phyloP scores from a whole-genome alignment of 2,329 filamentous ascomycete species.

The Phialophora verrucosa region DNA sequence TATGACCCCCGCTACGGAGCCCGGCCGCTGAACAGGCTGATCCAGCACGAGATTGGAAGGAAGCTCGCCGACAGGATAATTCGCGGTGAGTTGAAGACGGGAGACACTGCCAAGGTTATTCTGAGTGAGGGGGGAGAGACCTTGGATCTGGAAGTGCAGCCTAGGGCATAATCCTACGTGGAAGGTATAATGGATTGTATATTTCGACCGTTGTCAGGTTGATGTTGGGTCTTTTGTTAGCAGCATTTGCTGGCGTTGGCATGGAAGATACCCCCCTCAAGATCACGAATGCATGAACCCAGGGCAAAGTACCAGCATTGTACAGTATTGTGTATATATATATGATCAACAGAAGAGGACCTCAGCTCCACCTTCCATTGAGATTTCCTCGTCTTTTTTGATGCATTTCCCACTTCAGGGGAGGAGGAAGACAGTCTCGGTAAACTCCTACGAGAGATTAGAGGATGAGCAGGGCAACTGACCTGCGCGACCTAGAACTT shows the following conservation, averaged over 20 bases:
- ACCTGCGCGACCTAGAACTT: no score
- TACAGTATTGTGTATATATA: background rate
- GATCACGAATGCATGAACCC: background rate
- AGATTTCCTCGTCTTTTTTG: background rate
- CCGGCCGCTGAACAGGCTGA: slow-evolving; percentile 86
- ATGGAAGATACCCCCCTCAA: slow-evolving; percentile 5
- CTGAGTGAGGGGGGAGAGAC: slow-evolving; percentile 18
- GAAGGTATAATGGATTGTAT: background rate
- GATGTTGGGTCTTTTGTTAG: background rate
- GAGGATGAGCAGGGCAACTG: no score
- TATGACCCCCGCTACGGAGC: slow-evolving; percentile 94
- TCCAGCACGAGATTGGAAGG: slow-evolving; percentile 88
- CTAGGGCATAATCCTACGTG: background rate
- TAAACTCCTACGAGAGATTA: no score
- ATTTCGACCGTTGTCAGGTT: background rate
- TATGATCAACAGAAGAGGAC: background rate
- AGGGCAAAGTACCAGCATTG: background rate
- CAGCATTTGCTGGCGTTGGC: background rate
- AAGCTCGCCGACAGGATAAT: slow-evolving; percentile 90
- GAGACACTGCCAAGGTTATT: slow-evolving; percentile 72
- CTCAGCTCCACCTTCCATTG: background rate
- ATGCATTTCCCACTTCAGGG: background rate
- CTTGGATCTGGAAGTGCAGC: slow-evolving; percentile 20
- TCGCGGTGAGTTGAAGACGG: slow-evolving; percentile 76
- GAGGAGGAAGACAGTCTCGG: background rate